These are phyloP conservation scores for Polyporus arcularius DNA, from an alignment of 768 basidiomycete genomes.

Conservation along the genomic window DNA sequence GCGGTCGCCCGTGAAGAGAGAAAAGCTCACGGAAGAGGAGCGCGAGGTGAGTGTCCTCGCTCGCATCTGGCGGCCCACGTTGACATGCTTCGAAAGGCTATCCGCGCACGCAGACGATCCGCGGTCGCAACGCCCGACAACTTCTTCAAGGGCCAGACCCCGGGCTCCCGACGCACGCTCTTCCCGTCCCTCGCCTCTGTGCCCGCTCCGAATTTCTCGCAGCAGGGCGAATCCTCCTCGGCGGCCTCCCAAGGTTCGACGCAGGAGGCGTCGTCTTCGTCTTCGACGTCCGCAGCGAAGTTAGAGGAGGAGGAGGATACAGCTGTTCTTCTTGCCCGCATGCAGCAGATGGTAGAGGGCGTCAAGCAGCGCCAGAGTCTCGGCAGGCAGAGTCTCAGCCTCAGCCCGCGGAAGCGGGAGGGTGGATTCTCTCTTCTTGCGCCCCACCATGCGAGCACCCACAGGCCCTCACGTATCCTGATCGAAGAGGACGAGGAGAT, in stretches of 20 bases:
- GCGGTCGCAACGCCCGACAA: conserved; percentile 49
- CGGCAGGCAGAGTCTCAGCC: conserved; percentile 10
- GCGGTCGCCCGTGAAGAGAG: conserved; percentile 18
- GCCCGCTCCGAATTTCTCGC: conserved; percentile 14
- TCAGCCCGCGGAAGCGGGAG: conserved; percentile 25
- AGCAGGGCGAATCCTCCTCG: background rate
- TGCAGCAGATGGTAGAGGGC: conserved; percentile 39
- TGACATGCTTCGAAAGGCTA: conserved; percentile 40
- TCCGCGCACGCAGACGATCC: conserved; percentile 62
- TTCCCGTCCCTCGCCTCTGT: conserved; percentile 24
- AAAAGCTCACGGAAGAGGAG: conserved; percentile 46
- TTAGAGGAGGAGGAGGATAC: conserved; percentile 34
- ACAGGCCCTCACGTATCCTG: conserved; percentile 18
- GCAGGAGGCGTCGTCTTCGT: background rate
- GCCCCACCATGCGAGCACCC: conserved; percentile 34
- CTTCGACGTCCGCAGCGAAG: conserved; percentile 7
- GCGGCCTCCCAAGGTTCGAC: background rate
- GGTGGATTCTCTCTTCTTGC: conserved; percentile 25
- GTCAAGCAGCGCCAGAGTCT: conserved; percentile 37
- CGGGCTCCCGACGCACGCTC: conserved; percentile 45
- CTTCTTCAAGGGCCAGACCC: conserved; percentile 54
- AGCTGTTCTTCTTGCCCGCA: conserved; percentile 35
- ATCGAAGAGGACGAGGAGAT: conserved; percentile 25
- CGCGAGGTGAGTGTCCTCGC: conserved; percentile 37
- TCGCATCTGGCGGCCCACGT: too few species aligned